Conservation (phyloP, 768 basidiomycete species). For the Lepiota subincarnata region DNA sequence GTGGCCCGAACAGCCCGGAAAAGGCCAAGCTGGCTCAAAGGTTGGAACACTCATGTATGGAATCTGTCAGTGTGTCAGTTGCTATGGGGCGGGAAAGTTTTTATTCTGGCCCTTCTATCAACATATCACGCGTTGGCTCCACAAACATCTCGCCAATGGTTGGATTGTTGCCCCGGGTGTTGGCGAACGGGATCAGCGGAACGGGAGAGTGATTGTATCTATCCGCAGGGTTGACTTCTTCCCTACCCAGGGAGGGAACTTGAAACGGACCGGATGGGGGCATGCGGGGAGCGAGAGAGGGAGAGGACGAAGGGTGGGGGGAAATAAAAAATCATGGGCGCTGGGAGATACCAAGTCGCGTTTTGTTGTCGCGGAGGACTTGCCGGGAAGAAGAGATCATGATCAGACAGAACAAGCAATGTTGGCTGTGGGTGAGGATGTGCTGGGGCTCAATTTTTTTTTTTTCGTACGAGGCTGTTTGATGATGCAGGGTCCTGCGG, state of each 20-base stretch:
- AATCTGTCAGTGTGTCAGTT: slow-evolving; percentile 3
- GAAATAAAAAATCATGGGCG: slow-evolving; percentile 3
- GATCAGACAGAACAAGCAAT: slow-evolving; percentile 1
- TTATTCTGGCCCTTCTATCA: slow-evolving; percentile 1
- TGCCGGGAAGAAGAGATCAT: background rate
- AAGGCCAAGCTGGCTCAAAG: background rate
- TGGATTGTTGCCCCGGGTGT: slow-evolving; percentile 4
- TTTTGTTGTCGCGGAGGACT: background rate
- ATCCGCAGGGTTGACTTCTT: slow-evolving; percentile 7
- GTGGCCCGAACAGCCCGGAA: slow-evolving; percentile 1
- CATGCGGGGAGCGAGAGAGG: background rate
- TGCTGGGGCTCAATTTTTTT: background rate
- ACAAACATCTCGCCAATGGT: background rate
- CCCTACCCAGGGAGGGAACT: background rate
- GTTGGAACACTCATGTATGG: background rate
- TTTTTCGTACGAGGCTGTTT: slow-evolving; percentile 2
- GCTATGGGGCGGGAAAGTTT: slow-evolving; percentile 13
- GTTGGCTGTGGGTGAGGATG: background rate
- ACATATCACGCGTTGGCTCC: background rate
- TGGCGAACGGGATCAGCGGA: slow-evolving; percentile 9
- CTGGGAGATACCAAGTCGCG: slow-evolving; percentile 1
- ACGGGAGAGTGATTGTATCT: background rate
- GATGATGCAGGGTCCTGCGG: slow-evolving; percentile 12
- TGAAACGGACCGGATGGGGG: background rate
- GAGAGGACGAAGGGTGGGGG: too few species aligned